These are phyloP conservation scores for Epichloe sp. DNA, from an alignment of 2,329 filamentous ascomycete genomes.

Conservation along the genomic window DNA sequence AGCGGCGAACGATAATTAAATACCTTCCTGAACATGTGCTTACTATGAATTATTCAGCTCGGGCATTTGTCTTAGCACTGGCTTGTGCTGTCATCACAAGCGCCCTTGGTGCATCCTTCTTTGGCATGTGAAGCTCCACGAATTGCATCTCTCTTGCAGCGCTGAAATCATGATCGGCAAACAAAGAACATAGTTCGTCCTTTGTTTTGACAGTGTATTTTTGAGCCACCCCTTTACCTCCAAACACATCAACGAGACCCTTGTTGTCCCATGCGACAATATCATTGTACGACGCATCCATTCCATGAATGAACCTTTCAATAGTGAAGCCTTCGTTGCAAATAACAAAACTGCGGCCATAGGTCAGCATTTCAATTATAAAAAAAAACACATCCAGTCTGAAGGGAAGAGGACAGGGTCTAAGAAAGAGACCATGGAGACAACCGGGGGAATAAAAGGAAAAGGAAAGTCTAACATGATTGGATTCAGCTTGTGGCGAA, in stretches of 20 bases:
- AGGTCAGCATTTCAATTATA: neutral
- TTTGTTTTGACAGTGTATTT: constrained; percentile 58
- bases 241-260: constrained; percentile 54
- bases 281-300: constrained; percentile 70
- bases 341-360: constrained; percentile 52
- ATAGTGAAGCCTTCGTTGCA: constrained; percentile 86
- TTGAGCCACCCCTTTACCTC: constrained; percentile 44
- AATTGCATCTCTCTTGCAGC: constrained; percentile 46
- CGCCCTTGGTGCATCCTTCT: constrained; percentile 60
- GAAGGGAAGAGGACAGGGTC: too few relatives aligned
- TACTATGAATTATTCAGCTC: constrained; percentile 14
- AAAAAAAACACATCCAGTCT: neutral
- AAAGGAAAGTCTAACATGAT: constrained; percentile 47
- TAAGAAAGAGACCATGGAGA: neutral
- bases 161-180: constrained; percentile 51
- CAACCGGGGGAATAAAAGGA: neutral
- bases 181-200: constrained; percentile 51
- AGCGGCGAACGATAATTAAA: too few relatives aligned
- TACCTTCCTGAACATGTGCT: too few relatives aligned
- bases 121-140: constrained; percentile 72
- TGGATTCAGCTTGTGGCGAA: constrained; percentile 58
- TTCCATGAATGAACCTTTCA: constrained; percentile 77
- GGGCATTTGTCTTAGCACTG: constrained; percentile 54
- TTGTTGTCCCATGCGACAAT: constrained; percentile 63
- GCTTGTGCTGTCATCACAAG: constrained; percentile 59